A percentile compares a stretch with the other conserved stretches of the same genome.
Evolutionary conservation across 768 basidiomycete genomes (phyloP).

Genomic region (Sarcomyxa edulis): DNA sequence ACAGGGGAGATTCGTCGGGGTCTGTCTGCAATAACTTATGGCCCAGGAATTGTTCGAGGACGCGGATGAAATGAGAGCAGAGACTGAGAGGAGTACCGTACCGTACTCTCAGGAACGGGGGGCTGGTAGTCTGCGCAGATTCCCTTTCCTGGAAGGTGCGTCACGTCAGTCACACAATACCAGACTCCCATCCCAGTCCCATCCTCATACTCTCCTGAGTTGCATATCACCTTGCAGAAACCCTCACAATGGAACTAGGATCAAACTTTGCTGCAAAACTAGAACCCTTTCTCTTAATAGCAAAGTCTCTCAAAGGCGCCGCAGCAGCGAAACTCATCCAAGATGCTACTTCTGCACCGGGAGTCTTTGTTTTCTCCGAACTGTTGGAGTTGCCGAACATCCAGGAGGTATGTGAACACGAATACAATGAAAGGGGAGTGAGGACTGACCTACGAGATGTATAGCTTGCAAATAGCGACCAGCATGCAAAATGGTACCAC

Average conservation of each 20-base stretch:
- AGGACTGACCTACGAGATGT: not conserved
- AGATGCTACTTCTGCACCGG: slow-evolving; percentile 84
- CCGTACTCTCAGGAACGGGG: too few species aligned
- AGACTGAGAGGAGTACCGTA: too few species aligned
- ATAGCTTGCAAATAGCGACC: slow-evolving; percentile 66
- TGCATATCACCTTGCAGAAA: not conserved
- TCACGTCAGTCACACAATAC: too few species aligned
- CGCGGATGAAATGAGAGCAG: too few species aligned
- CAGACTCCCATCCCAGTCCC: too few species aligned
- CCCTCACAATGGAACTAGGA: slow-evolving; percentile 51
- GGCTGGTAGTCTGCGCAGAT: too few species aligned
- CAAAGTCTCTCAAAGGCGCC: slow-evolving; percentile 87
- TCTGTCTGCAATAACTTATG: too few species aligned
- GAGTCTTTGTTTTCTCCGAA: slow-evolving; percentile 91
- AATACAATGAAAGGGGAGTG: too few species aligned
- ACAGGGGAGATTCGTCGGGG: too few species aligned
- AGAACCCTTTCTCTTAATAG: slow-evolving; percentile 89
- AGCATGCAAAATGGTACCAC: slow-evolving; percentile 53
- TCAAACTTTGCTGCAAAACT: slow-evolving; percentile 62
- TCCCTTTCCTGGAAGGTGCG: too few species aligned
- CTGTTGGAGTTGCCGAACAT: slow-evolving; percentile 79
- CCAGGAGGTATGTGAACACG: slow-evolving; percentile 61
- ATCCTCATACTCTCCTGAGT: too few species aligned
- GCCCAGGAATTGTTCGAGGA: too few species aligned
- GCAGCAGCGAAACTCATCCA: slow-evolving; percentile 86